phyloP scores from a whole-genome alignment of 345 rosid genomes.

The Corymbia maculata region DNA sequence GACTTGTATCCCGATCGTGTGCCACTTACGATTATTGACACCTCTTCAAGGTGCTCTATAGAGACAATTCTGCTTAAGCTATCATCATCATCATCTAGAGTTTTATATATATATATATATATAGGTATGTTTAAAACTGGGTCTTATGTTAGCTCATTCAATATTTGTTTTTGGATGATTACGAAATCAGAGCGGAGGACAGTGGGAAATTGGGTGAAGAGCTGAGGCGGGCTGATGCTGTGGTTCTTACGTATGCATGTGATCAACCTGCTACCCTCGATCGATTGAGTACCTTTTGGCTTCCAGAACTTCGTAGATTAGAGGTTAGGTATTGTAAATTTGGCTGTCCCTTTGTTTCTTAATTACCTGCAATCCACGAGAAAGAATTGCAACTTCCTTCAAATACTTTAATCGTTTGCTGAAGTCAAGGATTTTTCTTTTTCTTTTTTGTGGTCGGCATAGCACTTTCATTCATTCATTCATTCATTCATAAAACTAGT shows the following conservation, averaged over 20 bases:
- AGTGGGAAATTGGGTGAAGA: conserved; percentile 52
- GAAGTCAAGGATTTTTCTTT: neutral
- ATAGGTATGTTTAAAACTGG: neutral
- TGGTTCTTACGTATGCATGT: conserved; percentile 79
- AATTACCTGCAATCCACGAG: neutral
- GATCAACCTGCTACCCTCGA: conserved; percentile 56
- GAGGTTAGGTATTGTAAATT: conserved; percentile 20
- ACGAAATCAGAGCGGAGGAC: conserved; percentile 47
- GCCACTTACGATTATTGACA: conserved; percentile 84
- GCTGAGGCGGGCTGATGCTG: conserved; percentile 68
- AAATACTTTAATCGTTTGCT: neutral
- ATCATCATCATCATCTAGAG: conserved; percentile 15
- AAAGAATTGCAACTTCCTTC: neutral
- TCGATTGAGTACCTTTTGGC: conserved; percentile 69
- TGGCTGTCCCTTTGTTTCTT: neutral
- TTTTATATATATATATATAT: conserved; percentile 16
- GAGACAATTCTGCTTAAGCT: neutral
- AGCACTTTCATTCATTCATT: too few species aligned
- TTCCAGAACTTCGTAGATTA: conserved; percentile 59
- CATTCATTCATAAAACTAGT: neutral
- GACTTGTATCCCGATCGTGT: conserved; percentile 81
- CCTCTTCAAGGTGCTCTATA: conserved; percentile 59
- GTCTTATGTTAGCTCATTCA: neutral
- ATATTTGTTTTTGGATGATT: neutral
- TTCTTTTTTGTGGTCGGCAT: too few species aligned